A percentile compares a stretch with the other conserved stretches of the same genome.
These are phyloP conservation scores for Phoenix roebelenii DNA, from an alignment of 176 grass and related monocot genomes.

Conservation along the genomic window DNA sequence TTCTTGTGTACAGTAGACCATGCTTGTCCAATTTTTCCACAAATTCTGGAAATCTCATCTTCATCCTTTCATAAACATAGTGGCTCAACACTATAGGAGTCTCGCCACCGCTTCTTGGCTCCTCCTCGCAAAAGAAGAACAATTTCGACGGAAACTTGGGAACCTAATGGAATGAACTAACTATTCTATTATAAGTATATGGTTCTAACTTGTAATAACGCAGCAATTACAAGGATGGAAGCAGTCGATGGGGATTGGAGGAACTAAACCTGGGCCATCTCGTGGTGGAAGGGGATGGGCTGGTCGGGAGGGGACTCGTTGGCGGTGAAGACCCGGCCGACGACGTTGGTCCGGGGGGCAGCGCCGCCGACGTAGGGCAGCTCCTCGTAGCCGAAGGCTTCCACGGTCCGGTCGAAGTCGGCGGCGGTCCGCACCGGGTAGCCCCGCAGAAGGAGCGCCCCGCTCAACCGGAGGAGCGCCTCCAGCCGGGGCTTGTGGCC, in stretches of 20 bases:
- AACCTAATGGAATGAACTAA: slow-evolving; percentile 28
- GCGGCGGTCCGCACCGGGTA: slow-evolving; percentile 39
- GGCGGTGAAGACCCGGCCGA: slow-evolving; percentile 83
- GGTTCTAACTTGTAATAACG: too few relatives aligned
- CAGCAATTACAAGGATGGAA: background rate
- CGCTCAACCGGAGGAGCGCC: slow-evolving; percentile 49
- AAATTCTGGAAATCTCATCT: slow-evolving; percentile 47
- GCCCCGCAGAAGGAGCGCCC: slow-evolving; percentile 66
- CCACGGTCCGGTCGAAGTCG: slow-evolving; percentile 66
- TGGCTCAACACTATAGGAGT: slow-evolving; percentile 84
- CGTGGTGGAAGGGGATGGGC: slow-evolving; percentile 96
- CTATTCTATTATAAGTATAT: too few relatives aligned
- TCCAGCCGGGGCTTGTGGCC: slow-evolving; percentile 44
- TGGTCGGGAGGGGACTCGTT: slow-evolving; percentile 95
- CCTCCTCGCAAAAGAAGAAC: slow-evolving; percentile 93
- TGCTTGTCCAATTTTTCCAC: slow-evolving; percentile 71
- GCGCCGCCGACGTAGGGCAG: slow-evolving; percentile 86
- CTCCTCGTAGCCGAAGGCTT: slow-evolving; percentile 80
- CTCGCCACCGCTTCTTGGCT: slow-evolving; percentile 60
- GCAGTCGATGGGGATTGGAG: background rate
- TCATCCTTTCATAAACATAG: slow-evolving; percentile 65
- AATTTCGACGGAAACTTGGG: slow-evolving; percentile 70
- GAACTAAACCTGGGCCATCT: slow-evolving; percentile 80
- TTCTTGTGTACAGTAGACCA: slow-evolving; percentile 60
- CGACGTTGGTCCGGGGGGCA: slow-evolving; percentile 76